Base-by-base conservation (phyloP, 1,139 yeast genomes). In the Wickerhamomyces sp. region DNA sequence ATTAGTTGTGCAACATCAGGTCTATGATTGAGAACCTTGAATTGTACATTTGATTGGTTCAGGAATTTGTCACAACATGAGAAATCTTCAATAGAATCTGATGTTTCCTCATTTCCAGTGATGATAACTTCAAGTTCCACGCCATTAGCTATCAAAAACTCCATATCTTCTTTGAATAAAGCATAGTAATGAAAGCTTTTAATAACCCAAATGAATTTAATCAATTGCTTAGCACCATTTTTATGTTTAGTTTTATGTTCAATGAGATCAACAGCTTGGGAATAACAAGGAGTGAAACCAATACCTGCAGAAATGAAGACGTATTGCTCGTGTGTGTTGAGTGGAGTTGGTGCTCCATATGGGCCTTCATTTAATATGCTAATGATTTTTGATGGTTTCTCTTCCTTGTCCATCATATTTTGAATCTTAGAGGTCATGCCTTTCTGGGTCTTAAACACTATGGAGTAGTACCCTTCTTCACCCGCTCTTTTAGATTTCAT, bases 301-400 rank as follows among this genome's bases (percentile, higher is more conserved):
- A 82, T 78, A 42, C 90, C 89, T 45, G 88, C 84, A 3, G 78
- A 76, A 39, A 83, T 51, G 40, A 82, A 67, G 13, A 79, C 60
- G 67, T 67, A 50, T 38, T 70, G 74, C 38, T 76, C 80, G 54
- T 76, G 83, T 37, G 73, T 64, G 40, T 70, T 70, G 36, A 77
- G 56, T 56, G 88, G 74, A 47, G 76, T 55, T 48, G 68, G 58
- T 7, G 43, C 36, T 21, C 70, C 61, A 43, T 65, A 65, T 4
- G 70, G 69, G 1, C 69, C 69, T 40, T 65, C 70, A 2, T 59
- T 51, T 8, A 51, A n/a, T 3, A 50, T 47, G 28, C 51, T 43
- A 16, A 46, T 40, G 8, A 46, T 19, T 31, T 34, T 44, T 9
- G 52, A 44, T 13, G 37, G 37, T 21, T 41, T 46, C 12, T 35